A percentile compares a stretch with the other conserved stretches of the same genome.
These are phyloP conservation scores for Diaporthe helianthi DNA, from an alignment of 2,329 filamentous ascomycete species.

Conservation along the genomic window DNA sequence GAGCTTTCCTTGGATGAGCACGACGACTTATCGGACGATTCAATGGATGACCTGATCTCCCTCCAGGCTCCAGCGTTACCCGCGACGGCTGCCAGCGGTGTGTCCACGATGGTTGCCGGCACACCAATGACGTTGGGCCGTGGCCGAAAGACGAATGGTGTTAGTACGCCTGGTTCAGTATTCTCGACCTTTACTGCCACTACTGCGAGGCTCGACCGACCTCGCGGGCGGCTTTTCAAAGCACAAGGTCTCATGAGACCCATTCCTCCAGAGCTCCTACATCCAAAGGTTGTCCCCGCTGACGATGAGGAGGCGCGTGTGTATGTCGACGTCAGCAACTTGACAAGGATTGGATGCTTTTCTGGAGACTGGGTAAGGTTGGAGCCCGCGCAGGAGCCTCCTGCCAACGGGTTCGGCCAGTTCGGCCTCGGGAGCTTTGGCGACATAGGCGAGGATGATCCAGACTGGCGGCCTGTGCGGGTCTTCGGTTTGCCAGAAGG, in stretches of 20 bases:
- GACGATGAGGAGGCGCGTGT: slow-evolving; percentile 91
- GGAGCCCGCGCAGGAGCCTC: slow-evolving; percentile 78
- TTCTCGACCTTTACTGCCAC: slow-evolving; percentile 88
- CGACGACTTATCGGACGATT: slow-evolving; percentile 85
- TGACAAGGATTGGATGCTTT: slow-evolving; percentile 93
- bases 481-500: slow-evolving; percentile 89
- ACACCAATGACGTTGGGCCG: slow-evolving; percentile 79
- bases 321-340: slow-evolving; percentile 85
- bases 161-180: slow-evolving; percentile 84
- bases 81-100: slow-evolving; percentile 77
- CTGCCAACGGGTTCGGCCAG: slow-evolving; percentile 67
- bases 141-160: slow-evolving; percentile 71
- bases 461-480: slow-evolving; percentile 81
- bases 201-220: slow-evolving; percentile 76
- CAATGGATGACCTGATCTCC: slow-evolving; percentile 92
- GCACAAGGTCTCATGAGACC: slow-evolving; percentile 75
- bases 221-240: slow-evolving; percentile 82
- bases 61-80: slow-evolving; percentile 80
- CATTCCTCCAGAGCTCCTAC: slow-evolving; percentile 79
- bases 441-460: slow-evolving; percentile 65
- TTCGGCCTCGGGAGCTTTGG: slow-evolving; percentile 74
- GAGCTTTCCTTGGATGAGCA: slow-evolving; percentile 73
- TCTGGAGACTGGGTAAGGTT: slow-evolving; percentile 96
- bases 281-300: slow-evolving; percentile 77
- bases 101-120: slow-evolving; percentile 80